Conservation (phyloP, 495 filamentous ascomycete species). For the Cercophora scortea region DNA sequence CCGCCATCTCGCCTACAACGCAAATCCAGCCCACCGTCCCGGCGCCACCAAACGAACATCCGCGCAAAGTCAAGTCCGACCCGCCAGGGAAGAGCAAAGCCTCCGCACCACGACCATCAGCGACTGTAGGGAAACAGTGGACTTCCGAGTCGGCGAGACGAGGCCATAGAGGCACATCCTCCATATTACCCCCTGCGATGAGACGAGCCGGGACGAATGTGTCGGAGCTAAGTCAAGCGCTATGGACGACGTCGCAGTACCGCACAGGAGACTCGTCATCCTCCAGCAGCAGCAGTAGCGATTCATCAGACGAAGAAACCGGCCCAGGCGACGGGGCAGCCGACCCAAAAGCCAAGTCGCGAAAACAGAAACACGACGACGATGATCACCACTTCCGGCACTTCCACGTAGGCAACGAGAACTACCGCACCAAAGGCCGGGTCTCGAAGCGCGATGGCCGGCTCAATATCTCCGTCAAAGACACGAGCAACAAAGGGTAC, state of each 20-base stretch:
- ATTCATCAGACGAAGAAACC: conserved; percentile 17
- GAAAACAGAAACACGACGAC: background rate
- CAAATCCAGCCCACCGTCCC: background rate
- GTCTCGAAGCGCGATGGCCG: conserved; percentile 63
- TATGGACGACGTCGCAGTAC: background rate
- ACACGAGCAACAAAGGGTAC: conserved; percentile 57
- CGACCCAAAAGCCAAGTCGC: background rate
- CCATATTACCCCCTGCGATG: conserved; percentile 7
- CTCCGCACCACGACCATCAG: conserved; percentile 2
- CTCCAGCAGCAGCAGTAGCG: conserved; percentile 15
- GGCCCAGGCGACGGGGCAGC: background rate
- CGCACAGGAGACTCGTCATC: background rate
- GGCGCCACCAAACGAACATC: background rate
- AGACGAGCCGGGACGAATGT: conserved; percentile 22
- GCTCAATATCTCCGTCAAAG: conserved; percentile 60
- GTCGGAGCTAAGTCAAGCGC: conserved; percentile 10
- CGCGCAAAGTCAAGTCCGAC: conserved; percentile 4
- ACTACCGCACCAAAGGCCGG: conserved; percentile 57
- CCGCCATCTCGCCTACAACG: conserved; percentile 5
- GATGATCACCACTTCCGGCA: conserved; percentile 24
- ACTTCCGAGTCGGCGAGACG: conserved; percentile 11
- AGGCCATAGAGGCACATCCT: background rate
- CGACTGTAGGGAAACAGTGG: conserved; percentile 8
- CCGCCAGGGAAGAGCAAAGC: background rate
- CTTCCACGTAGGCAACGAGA: conserved; percentile 53